phyloP scores from a whole-genome alignment of 2,329 filamentous ascomycete genomes.

The Dothidotthia symphoricarpi region DNA sequence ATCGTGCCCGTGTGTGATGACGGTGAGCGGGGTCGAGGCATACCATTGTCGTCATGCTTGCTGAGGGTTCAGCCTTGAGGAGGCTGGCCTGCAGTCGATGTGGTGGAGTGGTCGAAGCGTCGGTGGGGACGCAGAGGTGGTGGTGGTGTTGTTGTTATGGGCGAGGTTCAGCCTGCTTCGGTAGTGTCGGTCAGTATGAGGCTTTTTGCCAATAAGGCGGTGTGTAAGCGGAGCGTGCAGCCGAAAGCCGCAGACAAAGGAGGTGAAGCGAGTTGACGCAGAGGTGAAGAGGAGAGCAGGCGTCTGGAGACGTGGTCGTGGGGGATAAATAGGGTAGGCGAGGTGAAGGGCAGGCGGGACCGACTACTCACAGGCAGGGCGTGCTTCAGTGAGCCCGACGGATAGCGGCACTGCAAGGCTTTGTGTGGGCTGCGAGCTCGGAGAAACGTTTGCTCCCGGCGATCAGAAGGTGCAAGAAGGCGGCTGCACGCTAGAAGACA shows the following conservation, averaged over 20 bases:
- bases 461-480: slow-evolving; percentile 17
- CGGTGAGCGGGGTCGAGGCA: slow-evolving; percentile 41
- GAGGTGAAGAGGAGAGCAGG: slow-evolving; percentile 12
- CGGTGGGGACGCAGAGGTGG: slow-evolving; percentile 18
- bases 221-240: slow-evolving; percentile 41
- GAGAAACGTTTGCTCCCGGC: slow-evolving; percentile 14
- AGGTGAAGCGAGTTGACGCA: slow-evolving; percentile 19
- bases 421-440: slow-evolving; percentile 12
- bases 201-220: slow-evolving; percentile 45
- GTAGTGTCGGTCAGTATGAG: slow-evolving; percentile 42
- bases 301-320: slow-evolving; percentile 15
- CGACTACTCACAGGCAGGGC: slow-evolving; percentile 42
- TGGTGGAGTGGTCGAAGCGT: slow-evolving; percentile 19
- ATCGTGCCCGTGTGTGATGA: slow-evolving; percentile 11
- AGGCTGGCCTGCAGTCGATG: slow-evolving; percentile 32
- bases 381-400: slow-evolving; percentile 40
- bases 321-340: slow-evolving; percentile 17
- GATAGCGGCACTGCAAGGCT: slow-evolving; percentile 24
- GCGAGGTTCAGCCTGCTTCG: slow-evolving; percentile 40
- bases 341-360: slow-evolving; percentile 20
- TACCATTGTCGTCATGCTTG: slow-evolving; percentile 64
- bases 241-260: slow-evolving; percentile 21
- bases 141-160: slow-evolving; percentile 19
- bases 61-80: slow-evolving; percentile 31
- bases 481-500: slow-evolving; percentile 33